Conservation (phyloP, 2,329 filamentous ascomycete species). For the Ascochyta koolunga region DNA sequence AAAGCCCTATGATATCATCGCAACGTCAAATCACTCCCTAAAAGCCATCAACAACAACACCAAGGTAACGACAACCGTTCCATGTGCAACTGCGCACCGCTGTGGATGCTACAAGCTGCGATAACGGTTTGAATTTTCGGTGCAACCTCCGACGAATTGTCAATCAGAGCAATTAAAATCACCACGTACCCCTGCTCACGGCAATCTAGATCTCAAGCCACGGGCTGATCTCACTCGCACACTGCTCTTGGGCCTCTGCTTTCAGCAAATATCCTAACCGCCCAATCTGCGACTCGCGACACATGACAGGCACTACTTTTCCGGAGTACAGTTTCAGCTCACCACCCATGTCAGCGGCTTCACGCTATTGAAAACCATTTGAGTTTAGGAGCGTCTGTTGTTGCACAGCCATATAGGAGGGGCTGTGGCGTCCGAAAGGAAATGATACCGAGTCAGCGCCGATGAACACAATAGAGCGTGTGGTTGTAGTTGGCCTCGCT, state of each 20-base stretch:
- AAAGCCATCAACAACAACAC: slow-evolving; percentile 7
- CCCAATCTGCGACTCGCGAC: slow-evolving; percentile 9
- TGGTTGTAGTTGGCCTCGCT: not conserved
- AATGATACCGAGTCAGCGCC: not conserved
- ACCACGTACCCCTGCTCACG: slow-evolving; percentile 6
- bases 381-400: slow-evolving; percentile 2
- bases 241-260: slow-evolving; percentile 7
- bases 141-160: slow-evolving; percentile 11
- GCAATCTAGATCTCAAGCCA: slow-evolving; percentile 25
- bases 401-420: slow-evolving; percentile 18
- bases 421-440: not conserved
- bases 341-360: slow-evolving; percentile 18
- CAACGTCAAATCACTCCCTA: not conserved
- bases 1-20: slow-evolving; percentile 14
- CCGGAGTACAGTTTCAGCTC: slow-evolving; percentile 21
- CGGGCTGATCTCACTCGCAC: slow-evolving; percentile 13
- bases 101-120: slow-evolving; percentile 1
- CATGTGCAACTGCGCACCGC: slow-evolving; percentile 8
- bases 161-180: slow-evolving; percentile 6
- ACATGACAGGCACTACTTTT: slow-evolving; percentile 16
- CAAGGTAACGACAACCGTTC: slow-evolving; percentile 4
- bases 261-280: slow-evolving; percentile 18
- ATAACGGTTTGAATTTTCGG: not conserved
- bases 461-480: not conserved
- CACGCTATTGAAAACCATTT: slow-evolving; percentile 8